These are phyloP conservation scores for Silene uniflora DNA, from an alignment of 148 eudicot species.

Conservation along the genomic window DNA sequence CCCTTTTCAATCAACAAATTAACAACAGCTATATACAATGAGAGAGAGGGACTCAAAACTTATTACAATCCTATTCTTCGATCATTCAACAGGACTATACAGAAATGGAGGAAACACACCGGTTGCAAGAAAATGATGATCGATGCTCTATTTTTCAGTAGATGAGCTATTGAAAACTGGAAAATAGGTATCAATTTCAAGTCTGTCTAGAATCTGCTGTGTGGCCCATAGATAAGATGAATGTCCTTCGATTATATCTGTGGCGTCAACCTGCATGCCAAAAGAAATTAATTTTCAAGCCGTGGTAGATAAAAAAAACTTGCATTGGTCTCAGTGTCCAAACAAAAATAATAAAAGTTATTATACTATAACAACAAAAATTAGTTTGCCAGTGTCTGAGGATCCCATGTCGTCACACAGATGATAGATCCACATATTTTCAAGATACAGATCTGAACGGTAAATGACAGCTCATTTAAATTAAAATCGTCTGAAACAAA, in stretches of 20 bases:
- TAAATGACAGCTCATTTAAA: not conserved
- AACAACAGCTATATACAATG: not conserved
- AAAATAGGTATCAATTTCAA: slow-evolving; percentile 73
- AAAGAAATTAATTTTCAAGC: not conserved
- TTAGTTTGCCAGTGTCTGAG: not conserved
- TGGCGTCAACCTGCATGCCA: slow-evolving; percentile 63
- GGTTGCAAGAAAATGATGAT: not conserved
- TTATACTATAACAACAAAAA: no score
- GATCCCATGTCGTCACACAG: no score
- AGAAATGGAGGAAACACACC: not conserved
- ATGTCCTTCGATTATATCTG: slow-evolving; percentile 76
- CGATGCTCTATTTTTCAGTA: not conserved
- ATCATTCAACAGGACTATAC: not conserved
- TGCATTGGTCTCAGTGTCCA: no score
- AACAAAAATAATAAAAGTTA: no score
- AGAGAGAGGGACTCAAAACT: not conserved
- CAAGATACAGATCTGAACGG: not conserved
- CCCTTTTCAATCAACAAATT: not conserved
- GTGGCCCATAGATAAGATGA: slow-evolving; percentile 89
- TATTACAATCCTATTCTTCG: not conserved
- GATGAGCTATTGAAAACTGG: slow-evolving; percentile 52
- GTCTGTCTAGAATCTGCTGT: slow-evolving; percentile 64
- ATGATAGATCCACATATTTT: not conserved
- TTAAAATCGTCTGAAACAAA: not conserved
- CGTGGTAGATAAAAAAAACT: no score